Evolutionary conservation across 768 basidiomycete species (phyloP).

Genomic region (Coprinopsis cinerea): DNA sequence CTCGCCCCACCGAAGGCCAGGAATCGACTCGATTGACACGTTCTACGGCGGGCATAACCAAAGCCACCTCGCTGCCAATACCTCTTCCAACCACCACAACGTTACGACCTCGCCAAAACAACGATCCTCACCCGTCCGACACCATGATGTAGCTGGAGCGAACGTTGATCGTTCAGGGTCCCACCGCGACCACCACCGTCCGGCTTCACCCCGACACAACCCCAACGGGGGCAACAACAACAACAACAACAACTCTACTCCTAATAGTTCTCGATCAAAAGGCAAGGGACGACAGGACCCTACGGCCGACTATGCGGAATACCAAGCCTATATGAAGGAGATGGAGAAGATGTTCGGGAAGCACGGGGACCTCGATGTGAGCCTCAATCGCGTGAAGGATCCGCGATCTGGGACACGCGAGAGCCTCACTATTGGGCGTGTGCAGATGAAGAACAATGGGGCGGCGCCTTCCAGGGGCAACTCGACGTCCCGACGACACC

Average conservation of each 20-base stretch:
- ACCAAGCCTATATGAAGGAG: slow-evolving; percentile 26
- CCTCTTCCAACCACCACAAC: too few relatives aligned
- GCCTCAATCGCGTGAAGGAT: slow-evolving; percentile 13
- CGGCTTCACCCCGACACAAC: not conserved
- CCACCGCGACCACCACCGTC: not conserved
- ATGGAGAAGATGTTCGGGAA: slow-evolving; percentile 25
- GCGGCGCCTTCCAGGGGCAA: not conserved
- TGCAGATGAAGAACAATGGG: slow-evolving; percentile 11
- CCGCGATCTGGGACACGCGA: slow-evolving; percentile 9
- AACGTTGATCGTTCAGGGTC: not conserved
- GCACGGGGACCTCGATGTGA: slow-evolving; percentile 19
- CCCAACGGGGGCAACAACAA: not conserved
- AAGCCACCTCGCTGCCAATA: too few relatives aligned
- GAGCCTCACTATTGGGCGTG: slow-evolving; percentile 13
- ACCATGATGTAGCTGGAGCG: too few relatives aligned
- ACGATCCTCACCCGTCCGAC: too few relatives aligned
- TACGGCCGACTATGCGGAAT: slow-evolving; percentile 30
- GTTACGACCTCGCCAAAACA: not conserved
- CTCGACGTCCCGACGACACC: not conserved
- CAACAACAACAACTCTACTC: not conserved
- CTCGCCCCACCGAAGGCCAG: not conserved
- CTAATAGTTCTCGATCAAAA: slow-evolving; percentile 2
- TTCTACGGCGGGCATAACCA: not conserved
- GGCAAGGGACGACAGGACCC: slow-evolving; percentile 16
- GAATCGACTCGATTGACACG: not conserved